A percentile compares a stretch with the other conserved stretches of the same genome.
These are phyloP conservation scores for Diospyros kaki DNA, from an alignment of 148 eudicot species.

Conservation along the genomic window DNA sequence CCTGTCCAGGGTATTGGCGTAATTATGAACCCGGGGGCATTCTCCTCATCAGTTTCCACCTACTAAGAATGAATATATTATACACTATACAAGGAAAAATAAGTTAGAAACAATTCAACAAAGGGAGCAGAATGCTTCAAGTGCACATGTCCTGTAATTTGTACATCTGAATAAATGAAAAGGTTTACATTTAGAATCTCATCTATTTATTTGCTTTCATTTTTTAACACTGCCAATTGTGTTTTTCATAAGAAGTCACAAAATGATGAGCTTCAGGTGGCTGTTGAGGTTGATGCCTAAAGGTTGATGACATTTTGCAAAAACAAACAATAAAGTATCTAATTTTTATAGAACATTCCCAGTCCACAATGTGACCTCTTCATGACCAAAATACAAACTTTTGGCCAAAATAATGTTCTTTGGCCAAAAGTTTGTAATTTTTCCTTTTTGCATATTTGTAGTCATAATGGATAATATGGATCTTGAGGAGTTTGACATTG, in stretches of 20 bases:
- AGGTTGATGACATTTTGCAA: too few species aligned
- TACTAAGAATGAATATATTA: neutral
- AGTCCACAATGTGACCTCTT: too few species aligned
- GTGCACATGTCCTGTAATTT: neutral
- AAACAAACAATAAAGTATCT: too few species aligned
- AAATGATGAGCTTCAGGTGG: neutral
- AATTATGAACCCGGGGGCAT: too few species aligned
- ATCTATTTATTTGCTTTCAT: neutral
- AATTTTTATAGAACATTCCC: too few species aligned
- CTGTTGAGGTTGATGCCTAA: neutral
- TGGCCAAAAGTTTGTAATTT: too few species aligned
- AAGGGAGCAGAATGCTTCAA: neutral
- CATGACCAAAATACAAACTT: too few species aligned
- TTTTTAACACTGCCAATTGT: neutral
- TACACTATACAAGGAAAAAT: neutral
- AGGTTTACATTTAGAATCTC: neutral
- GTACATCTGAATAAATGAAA: neutral
- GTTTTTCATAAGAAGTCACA: neutral
- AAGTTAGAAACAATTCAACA: neutral
- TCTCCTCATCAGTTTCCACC: neutral
- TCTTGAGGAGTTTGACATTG: too few species aligned
- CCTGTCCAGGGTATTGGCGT: too few species aligned
- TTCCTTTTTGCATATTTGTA: too few species aligned
- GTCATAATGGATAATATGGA: too few species aligned
- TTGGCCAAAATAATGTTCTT: too few species aligned